Evolutionary conservation across 1,139 yeast species (phyloP).

Genomic region (Saccharomycopsis hybrid): DNA sequence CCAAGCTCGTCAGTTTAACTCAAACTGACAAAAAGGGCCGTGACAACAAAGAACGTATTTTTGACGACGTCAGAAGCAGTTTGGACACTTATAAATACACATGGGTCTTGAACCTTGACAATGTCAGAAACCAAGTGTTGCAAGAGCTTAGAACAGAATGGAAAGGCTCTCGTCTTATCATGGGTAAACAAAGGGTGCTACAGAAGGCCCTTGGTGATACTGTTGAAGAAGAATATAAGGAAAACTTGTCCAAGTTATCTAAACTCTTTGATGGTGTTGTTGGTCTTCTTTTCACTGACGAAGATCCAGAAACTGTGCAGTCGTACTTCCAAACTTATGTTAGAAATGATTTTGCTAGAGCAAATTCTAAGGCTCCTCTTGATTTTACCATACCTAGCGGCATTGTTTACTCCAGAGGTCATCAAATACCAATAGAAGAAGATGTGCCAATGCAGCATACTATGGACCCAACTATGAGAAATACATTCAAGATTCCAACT

Average conservation of each 20-base stretch:
- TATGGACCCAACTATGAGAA: slow-evolving; percentile 85
- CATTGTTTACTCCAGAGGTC: slow-evolving; percentile 89
- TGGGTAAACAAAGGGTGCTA: slow-evolving; percentile 90
- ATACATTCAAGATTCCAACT: slow-evolving; percentile 85
- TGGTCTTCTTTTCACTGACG: slow-evolving; percentile 85
- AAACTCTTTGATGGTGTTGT: slow-evolving; percentile 62
- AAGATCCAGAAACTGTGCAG: slow-evolving; percentile 73
- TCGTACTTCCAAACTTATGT: slow-evolving; percentile 76
- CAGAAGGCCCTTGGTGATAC: slow-evolving; percentile 88
- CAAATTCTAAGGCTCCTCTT: slow-evolving; percentile 78
- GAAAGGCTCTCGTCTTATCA: slow-evolving; percentile 79
- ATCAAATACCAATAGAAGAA: slow-evolving; percentile 81
- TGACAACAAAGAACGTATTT: slow-evolving; percentile 85
- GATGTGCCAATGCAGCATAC: slow-evolving; percentile 97
- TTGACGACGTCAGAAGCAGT: slow-evolving; percentile 80
- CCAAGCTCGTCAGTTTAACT: slow-evolving; percentile 89
- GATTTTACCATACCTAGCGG: slow-evolving; percentile 86
- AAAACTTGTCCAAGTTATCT: slow-evolving; percentile 66
- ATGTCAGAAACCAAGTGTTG: slow-evolving; percentile 92
- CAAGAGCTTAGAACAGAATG: slow-evolving; percentile 91
- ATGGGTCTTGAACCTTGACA: slow-evolving; percentile 83
- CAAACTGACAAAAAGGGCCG: slow-evolving; percentile 94
- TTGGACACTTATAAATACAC: slow-evolving; percentile 71
- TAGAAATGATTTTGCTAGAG: slow-evolving; percentile 81
- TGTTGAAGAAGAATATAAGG: slow-evolving; percentile 85